Conservation (phyloP, 768 basidiomycete genomes). For the Rickenella mellea region DNA sequence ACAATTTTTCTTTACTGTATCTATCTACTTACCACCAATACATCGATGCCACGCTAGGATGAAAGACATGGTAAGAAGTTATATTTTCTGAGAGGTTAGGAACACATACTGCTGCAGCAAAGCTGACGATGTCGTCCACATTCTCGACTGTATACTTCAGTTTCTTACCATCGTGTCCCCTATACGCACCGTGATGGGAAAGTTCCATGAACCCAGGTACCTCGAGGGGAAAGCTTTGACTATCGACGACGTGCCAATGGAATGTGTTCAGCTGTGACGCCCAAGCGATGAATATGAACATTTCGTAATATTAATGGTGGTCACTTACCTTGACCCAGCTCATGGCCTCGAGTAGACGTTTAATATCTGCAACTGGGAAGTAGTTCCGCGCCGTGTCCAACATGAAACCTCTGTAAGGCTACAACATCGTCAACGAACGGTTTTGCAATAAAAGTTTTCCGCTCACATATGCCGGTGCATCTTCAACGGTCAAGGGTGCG, state of each 20-base stretch:
- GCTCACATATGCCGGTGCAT: constrained; percentile 58
- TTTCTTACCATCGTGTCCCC: constrained; percentile 14
- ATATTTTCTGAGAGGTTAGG: neutral
- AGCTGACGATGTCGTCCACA: constrained; percentile 29
- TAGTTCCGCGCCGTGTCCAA: constrained; percentile 76
- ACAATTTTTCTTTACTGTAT: neutral
- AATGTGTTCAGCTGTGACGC: constrained; percentile 44
- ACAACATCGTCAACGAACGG: too few relatives aligned
- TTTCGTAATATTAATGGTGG: neutral
- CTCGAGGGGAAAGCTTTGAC: constrained; percentile 40
- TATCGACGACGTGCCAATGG: constrained; percentile 41
- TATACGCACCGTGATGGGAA: constrained; percentile 34
- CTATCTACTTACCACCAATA: constrained; percentile 31
- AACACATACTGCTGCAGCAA: constrained; percentile 32
- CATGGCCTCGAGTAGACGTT: constrained; percentile 68
- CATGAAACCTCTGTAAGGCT: constrained; percentile 74
- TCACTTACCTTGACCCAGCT: constrained; percentile 48
- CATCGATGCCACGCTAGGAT: constrained; percentile 37
- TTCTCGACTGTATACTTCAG: constrained; percentile 29
- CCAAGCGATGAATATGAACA: neutral
- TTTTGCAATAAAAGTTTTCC: neutral
- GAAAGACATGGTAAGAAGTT: neutral
- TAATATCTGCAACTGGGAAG: constrained; percentile 55
- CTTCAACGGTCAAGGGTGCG: constrained; percentile 50
- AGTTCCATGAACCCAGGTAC: constrained; percentile 28